Percentiles rank a stretch among this genome's conserved stretches.
These are phyloP conservation scores for Ophiostoma ulmi DNA, from an alignment of 2,329 filamentous ascomycete genomes.

Conservation along the genomic window DNA sequence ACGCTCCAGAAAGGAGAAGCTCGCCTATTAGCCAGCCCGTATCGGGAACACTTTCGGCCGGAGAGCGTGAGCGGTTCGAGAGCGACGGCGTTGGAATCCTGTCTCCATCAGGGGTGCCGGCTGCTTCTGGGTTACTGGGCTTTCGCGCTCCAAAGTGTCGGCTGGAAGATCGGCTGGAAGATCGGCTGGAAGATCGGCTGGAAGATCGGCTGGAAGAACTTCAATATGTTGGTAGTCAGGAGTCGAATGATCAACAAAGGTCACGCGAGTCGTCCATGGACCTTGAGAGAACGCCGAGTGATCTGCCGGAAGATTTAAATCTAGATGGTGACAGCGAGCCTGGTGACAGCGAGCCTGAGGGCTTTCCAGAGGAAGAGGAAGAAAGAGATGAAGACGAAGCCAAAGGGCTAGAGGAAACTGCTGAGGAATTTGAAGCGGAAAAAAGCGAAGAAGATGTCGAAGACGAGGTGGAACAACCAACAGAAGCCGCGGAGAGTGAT, in stretches of 20 bases:
- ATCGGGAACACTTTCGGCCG: neutral
- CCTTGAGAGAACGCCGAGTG: neutral
- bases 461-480: neutral
- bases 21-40: neutral
- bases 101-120: neutral
- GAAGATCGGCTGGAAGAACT: neutral
- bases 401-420: neutral
- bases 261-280: neutral
- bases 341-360: neutral
- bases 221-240: neutral
- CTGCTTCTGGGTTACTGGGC: neutral
- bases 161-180: neutral
- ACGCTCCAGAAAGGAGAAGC: neutral
- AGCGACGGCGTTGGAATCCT: constrained; percentile 16
- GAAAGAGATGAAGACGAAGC: neutral
- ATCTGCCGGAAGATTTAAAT: neutral
- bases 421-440: neutral
- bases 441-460: neutral
- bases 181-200: neutral
- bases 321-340: neutral
- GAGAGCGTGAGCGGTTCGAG: constrained; percentile 15
- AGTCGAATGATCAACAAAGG: neutral
- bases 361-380: neutral
- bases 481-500: neutral
- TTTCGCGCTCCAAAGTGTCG: neutral